Conservation (phyloP, 2,329 filamentous ascomycete species). For the Amesomyces nigricolor region DNA sequence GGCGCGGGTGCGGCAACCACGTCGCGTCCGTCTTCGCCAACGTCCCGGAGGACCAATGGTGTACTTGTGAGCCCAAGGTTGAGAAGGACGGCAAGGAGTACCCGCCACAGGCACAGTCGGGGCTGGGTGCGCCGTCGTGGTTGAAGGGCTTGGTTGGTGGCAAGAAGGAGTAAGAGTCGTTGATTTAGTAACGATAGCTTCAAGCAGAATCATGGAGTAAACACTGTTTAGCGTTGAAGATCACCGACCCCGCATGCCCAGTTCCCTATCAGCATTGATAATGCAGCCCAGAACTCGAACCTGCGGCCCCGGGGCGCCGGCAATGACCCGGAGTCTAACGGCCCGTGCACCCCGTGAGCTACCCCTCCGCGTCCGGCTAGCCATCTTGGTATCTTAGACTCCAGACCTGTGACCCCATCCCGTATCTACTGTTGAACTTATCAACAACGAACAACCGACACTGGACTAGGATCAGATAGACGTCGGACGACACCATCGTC, state of each 20-base stretch:
- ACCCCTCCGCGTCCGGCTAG: conserved; percentile 8
- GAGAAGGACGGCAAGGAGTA: conserved; percentile 41
- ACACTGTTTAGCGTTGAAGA: too few relatives aligned
- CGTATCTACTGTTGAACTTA: too few relatives aligned
- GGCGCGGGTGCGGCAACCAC: conserved; percentile 46
- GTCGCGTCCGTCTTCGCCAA: conserved; percentile 40
- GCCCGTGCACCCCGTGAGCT: conserved; percentile 13
- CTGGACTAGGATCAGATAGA: background rate
- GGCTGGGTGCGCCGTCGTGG: conserved; percentile 38
- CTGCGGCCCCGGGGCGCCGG: background rate
- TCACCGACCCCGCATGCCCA: too few relatives aligned
- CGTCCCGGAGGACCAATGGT: conserved; percentile 43
- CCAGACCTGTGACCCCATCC: too few relatives aligned
- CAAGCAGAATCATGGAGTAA: too few relatives aligned
- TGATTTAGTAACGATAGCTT: background rate
- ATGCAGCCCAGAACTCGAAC: too few relatives aligned
- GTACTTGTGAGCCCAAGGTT: conserved; percentile 42
- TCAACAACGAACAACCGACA: background rate
- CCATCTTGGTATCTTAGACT: too few relatives aligned
- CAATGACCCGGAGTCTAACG: background rate
- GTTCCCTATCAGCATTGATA: too few relatives aligned
- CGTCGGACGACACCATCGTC: background rate
- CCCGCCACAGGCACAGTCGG: conserved; percentile 38
- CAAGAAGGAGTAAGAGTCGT: background rate
- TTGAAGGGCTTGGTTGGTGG: conserved; percentile 31